Conservation (phyloP, 2,329 filamentous ascomycete species). For the Metarhizium rileyi region DNA sequence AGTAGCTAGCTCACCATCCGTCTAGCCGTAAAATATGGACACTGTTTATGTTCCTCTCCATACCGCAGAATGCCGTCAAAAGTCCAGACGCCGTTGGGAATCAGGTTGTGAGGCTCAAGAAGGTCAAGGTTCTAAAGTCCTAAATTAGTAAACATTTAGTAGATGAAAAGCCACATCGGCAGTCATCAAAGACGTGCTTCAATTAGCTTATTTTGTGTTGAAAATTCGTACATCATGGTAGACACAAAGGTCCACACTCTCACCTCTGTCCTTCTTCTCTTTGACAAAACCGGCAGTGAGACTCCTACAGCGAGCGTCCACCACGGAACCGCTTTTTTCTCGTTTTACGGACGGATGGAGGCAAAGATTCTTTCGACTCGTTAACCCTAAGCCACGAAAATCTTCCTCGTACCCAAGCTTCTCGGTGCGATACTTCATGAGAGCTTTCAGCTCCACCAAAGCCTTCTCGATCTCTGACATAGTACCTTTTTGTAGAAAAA, state of each 20-base stretch:
- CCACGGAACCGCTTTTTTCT: constrained; percentile 88
- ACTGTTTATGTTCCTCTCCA: constrained; percentile 92
- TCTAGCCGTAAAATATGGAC: constrained; percentile 90
- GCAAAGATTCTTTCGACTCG: constrained; percentile 94
- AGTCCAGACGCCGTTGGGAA: constrained; percentile 93
- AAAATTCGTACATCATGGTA: constrained; percentile 69
- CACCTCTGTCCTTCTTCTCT: constrained; percentile 91
- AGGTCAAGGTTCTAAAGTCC: constrained; percentile 70
- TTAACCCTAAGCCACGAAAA: constrained; percentile 83
- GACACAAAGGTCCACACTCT: constrained; percentile 86
- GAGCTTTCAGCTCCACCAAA: constrained; percentile 74
- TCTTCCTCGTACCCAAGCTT: constrained; percentile 88
- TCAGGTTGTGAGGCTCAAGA: constrained; percentile 86
- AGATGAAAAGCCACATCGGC: neutral
- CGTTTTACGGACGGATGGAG: constrained; percentile 91
- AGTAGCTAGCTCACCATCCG: constrained; percentile 62
- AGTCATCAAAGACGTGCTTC: neutral
- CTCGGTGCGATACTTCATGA: constrained; percentile 91
- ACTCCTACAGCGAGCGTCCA: constrained; percentile 92
- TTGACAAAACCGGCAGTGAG: constrained; percentile 95
- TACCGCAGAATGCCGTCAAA: constrained; percentile 82
- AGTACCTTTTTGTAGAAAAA: constrained; percentile 44
- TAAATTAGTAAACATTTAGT: neutral
- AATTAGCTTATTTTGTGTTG: neutral
- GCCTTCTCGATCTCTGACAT: constrained; percentile 99